These are phyloP conservation scores for Asterophora lycoperdoides DNA, from an alignment of 768 basidiomycete species.

Conservation along the genomic window DNA sequence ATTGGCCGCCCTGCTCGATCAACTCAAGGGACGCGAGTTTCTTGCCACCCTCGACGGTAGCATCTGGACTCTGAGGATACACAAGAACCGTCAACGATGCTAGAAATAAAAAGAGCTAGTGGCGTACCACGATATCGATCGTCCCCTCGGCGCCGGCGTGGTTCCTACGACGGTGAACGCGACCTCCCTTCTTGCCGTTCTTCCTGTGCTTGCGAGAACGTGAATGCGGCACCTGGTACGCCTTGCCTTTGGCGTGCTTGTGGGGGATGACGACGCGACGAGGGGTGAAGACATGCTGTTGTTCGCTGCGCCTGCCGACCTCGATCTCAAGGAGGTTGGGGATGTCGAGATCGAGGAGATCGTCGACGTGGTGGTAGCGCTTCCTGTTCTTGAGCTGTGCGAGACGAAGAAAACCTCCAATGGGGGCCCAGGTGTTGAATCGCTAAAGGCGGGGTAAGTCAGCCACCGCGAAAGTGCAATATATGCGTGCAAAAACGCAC, in stretches of 20 bases:
- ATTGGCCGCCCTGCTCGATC: conserved; percentile 22
- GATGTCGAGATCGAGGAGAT: neutral
- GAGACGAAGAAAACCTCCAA: neutral
- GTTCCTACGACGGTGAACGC: neutral
- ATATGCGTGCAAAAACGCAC: conserved; percentile 6
- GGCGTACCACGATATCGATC: conserved; percentile 47
- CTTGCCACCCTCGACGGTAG: conserved; percentile 4
- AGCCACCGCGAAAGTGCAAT: neutral
- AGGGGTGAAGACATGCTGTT: neutral
- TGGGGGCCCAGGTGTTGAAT: neutral
- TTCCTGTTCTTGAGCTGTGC: conserved; percentile 6
- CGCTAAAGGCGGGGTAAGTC: conserved; percentile 1
- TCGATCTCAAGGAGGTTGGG: conserved; percentile 10
- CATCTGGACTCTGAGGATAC: conserved; percentile 3
- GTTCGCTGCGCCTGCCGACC: neutral
- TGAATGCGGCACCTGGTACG: conserved; percentile 22
- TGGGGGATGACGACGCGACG: conserved; percentile 13
- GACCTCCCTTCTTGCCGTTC: neutral
- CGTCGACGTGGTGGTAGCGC: neutral
- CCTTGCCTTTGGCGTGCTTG: conserved; percentile 19
- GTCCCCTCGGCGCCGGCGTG: conserved; percentile 32
- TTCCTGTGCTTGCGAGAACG: conserved; percentile 6
- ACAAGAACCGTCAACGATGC: neutral
- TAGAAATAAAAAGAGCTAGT: neutral
- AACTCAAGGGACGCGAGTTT: conserved; percentile 20